phyloP scores from a whole-genome alignment of 129 eudicot species.

The Arctium minus region DNA sequence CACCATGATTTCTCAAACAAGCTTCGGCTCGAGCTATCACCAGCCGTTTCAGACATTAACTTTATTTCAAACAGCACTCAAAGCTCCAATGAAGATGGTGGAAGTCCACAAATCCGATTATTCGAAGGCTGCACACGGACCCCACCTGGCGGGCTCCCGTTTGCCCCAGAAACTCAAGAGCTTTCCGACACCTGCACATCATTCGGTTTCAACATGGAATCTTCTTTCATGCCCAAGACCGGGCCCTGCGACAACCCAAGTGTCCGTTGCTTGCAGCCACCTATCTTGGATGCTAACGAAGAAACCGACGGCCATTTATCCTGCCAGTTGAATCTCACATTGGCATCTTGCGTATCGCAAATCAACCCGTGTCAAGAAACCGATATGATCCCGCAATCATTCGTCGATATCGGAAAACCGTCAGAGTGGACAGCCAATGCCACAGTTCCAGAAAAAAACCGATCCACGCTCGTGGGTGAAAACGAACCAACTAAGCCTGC shows the following conservation, averaged over 20 bases:
- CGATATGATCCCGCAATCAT: slow-evolving; percentile 25
- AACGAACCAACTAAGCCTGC: slow-evolving; percentile 31
- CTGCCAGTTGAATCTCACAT: slow-evolving; percentile 73
- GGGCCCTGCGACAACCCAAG: slow-evolving; percentile 30
- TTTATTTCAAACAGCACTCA: slow-evolving; percentile 79
- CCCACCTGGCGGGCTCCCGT: slow-evolving; percentile 28
- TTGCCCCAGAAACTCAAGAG: slow-evolving; percentile 55
- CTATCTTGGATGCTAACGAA: slow-evolving; percentile 38
- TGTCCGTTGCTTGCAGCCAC: slow-evolving; percentile 32
- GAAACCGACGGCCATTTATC: slow-evolving; percentile 58
- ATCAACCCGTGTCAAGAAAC: slow-evolving; percentile 38
- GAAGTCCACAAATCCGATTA: slow-evolving; percentile 48
- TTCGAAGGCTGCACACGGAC: slow-evolving; percentile 39
- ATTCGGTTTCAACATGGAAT: slow-evolving; percentile 54
- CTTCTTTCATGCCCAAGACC: slow-evolving; percentile 38
- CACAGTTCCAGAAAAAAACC: slow-evolving; percentile 18
- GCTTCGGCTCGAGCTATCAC: slow-evolving; percentile 66
- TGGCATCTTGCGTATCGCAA: slow-evolving; percentile 65
- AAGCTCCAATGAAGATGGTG: slow-evolving; percentile 72
- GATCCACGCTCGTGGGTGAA: slow-evolving; percentile 3
- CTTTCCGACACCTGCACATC: slow-evolving; percentile 86
- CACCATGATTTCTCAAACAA: slow-evolving; percentile 63
- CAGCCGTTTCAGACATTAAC: slow-evolving; percentile 76
- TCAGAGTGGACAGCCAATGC: slow-evolving; percentile 18
- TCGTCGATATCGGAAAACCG: slow-evolving; percentile 37